Base-by-base conservation (phyloP, 1,284 basidiomycete species). In the Cutaneotrichosporon dermatis region DNA sequence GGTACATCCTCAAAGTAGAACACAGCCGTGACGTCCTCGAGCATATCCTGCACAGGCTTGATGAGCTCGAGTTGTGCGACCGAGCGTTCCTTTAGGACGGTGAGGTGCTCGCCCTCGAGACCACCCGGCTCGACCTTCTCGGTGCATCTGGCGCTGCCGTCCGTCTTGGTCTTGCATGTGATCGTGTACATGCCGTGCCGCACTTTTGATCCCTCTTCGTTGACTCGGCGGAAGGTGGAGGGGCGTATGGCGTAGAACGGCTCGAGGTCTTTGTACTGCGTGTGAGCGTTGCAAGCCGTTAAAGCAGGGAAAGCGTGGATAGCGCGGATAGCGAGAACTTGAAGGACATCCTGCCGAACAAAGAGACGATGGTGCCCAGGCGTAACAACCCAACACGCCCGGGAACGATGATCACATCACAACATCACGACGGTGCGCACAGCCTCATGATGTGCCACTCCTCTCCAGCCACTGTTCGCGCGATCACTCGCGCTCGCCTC, bases 1-100 rank as follows among this genome's bases (percentile, higher is more conserved):
- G 76, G 76, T 13, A 66, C 73, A 64, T 77, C 76, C 61, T 76
- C 72, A 50, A 65, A 67, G 54, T 69, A 75, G 50, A 75, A 74
- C 10, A 71, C 69, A 16, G 69, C 72, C 25, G 70, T 61, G 39
- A 75, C 61, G 41, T 67, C 65, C 39, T 74, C 71, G 42, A 73
- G 57, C 42, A 65, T 55, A n/a, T 58, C 58, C 53, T 71, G 63
- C 4, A 76, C 61, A 6, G 66, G 68, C 33, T 65, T 49, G 48
- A 77, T 46, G 7, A 77, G 58, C 4, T 57, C 62, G 50, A 75
- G 59, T 64, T 76, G 75, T 11, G 64, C 71, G 33, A 65, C 63
- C 0, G 70, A 71, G 2, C 73, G 64, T 48, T 74, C 61, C 2
- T 46, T 42, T 1, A 70, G 69, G 2, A 74, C 68, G 11, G 57